A percentile compares a stretch with the other conserved stretches of the same genome.
Evolutionary conservation across 164 flowering plant genomes (phyloP).

Genomic region (Macadamia tetraphylla): DNA sequence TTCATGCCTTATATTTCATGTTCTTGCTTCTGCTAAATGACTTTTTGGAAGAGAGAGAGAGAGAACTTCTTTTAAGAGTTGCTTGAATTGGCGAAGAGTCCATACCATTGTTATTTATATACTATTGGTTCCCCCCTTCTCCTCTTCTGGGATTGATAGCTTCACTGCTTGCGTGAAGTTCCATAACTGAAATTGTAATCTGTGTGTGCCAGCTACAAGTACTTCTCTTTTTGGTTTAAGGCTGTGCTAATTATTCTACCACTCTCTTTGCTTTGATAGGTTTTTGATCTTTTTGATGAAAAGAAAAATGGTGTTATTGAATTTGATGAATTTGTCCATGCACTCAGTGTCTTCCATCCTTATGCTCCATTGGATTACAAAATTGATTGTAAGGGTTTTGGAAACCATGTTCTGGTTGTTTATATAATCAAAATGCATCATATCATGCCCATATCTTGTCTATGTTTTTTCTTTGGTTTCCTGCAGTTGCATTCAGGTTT

Average conservation of each 20-base stretch:
- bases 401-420: neutral
- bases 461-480: slow-evolving; percentile 4
- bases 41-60: too few relatives aligned
- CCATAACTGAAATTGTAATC: too few relatives aligned
- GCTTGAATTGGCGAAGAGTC: too few relatives aligned
- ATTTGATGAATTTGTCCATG: slow-evolving; percentile 78
- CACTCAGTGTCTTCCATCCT: slow-evolving; percentile 84
- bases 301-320: slow-evolving; percentile 83
- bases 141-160: too few relatives aligned
- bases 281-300: slow-evolving; percentile 83
- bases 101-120: too few relatives aligned
- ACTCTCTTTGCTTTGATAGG: slow-evolving; percentile 26
- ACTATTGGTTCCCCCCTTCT: too few relatives aligned
- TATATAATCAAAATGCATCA: neutral
- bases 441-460: neutral
- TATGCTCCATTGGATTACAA: slow-evolving; percentile 61
- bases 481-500: slow-evolving; percentile 81
- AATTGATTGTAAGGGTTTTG: slow-evolving; percentile 55
- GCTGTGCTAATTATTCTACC: neutral
- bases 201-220: too few relatives aligned
- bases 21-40: too few relatives aligned
- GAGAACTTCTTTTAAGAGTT: too few relatives aligned
- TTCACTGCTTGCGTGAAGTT: too few relatives aligned
- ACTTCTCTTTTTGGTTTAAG: neutral
- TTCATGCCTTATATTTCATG: neutral